phyloP scores from a whole-genome alignment of 352 stramenopile genomes.

The Phytopythium delawarense region DNA sequence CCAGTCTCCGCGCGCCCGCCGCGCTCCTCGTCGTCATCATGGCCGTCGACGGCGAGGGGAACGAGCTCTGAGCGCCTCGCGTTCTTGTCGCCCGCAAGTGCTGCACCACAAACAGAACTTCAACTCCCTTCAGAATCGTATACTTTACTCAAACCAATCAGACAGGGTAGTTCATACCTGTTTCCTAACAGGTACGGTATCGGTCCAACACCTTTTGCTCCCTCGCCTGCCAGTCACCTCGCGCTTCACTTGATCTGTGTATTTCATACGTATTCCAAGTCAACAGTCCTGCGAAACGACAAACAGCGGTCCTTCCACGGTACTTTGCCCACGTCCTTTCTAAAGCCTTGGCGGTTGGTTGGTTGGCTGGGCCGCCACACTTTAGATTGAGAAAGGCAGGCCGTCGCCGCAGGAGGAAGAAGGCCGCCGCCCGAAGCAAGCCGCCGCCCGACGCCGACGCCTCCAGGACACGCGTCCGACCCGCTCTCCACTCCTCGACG shows the following conservation, averaged over 20 bases:
- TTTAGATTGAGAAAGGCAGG: slow-evolving; percentile 4
- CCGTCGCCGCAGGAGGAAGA: background rate
- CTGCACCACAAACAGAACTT: too few relatives aligned
- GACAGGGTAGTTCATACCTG: too few relatives aligned
- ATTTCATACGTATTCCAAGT: slow-evolving; percentile 30
- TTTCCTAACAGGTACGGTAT: too few relatives aligned
- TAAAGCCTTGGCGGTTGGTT: background rate
- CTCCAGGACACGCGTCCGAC: too few relatives aligned
- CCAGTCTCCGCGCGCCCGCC: background rate
- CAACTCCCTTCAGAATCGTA: too few relatives aligned
- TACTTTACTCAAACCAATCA: too few relatives aligned
- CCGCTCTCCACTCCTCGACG: too few relatives aligned
- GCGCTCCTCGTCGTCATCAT: background rate
- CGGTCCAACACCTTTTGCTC: background rate
- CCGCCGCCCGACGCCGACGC: background rate
- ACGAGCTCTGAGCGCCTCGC: too few relatives aligned
- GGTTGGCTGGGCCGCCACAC: slow-evolving; percentile 1
- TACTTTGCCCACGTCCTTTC: background rate
- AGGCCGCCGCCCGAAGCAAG: background rate
- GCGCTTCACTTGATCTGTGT: slow-evolving; percentile 13
- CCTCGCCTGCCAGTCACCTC: slow-evolving; percentile 24
- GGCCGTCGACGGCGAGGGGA: background rate
- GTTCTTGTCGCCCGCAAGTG: too few relatives aligned
- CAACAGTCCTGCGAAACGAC: slow-evolving; percentile 14
- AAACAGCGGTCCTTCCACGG: background rate